These are phyloP conservation scores for Aspergillus candidus DNA, from an alignment of 2,329 filamentous ascomycete species.

Conservation along the genomic window DNA sequence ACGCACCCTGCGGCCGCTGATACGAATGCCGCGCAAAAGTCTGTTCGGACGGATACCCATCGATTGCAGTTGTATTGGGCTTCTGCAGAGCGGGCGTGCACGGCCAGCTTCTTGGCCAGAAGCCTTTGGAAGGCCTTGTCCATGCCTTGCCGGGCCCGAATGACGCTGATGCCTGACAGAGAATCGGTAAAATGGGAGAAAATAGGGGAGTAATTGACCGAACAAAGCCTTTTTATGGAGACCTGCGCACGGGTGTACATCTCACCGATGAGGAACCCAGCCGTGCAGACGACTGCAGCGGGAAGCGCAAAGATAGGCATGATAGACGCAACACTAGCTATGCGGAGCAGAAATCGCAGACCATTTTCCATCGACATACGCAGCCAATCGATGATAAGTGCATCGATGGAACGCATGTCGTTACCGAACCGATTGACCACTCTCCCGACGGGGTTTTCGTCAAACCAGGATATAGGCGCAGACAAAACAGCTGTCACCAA, in stretches of 20 bases:
- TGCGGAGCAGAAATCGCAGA: constrained; percentile 42
- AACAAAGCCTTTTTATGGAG: constrained; percentile 43
- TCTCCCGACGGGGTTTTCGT: constrained; percentile 48
- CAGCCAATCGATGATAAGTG: constrained; percentile 40
- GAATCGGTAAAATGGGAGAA: constrained; percentile 54
- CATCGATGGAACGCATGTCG: constrained; percentile 54
- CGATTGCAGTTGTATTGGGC: constrained; percentile 52
- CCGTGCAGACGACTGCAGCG: constrained; percentile 41
- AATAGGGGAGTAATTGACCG: constrained; percentile 48
- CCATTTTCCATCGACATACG: constrained; percentile 32
- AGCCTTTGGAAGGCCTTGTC: constrained; percentile 44
- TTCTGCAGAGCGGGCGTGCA: constrained; percentile 45
- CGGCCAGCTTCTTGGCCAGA: constrained; percentile 47
- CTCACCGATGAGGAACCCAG: constrained; percentile 45
- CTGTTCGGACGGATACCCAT: constrained; percentile 52
- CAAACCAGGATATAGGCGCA: constrained; percentile 54
- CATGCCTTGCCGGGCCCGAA: constrained; percentile 49
- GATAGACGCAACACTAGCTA: constrained; percentile 46
- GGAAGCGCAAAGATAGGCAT: constrained; percentile 50
- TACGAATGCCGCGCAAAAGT: constrained; percentile 50
- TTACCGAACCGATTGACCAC: constrained; percentile 46
- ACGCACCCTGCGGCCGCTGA: constrained; percentile 49
- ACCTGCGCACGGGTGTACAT: constrained; percentile 49
- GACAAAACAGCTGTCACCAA: constrained; percentile 50
- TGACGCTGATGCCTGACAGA: constrained; percentile 46